Evolutionary conservation across 2,329 filamentous ascomycete species (phyloP).

Genomic region (Trichophaea hybrida): DNA sequence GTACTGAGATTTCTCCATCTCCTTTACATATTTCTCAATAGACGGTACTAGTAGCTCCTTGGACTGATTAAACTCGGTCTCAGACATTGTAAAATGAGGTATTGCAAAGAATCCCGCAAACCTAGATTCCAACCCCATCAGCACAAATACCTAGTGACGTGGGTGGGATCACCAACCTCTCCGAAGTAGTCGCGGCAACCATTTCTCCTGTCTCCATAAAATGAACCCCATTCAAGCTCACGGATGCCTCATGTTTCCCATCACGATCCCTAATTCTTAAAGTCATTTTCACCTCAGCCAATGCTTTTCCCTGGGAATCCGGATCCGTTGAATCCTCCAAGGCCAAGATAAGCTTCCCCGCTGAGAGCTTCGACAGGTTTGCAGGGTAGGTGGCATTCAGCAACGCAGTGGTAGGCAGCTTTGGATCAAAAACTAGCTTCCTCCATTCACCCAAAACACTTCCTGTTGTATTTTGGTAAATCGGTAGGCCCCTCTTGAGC

Average conservation of each 20-base stretch:
- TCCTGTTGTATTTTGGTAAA: slow-evolving; percentile 21
- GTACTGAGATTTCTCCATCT: slow-evolving; percentile 25
- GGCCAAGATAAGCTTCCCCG: slow-evolving; percentile 24
- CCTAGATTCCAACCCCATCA: slow-evolving; percentile 21
- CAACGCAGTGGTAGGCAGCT: slow-evolving; percentile 10
- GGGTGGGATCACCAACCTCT: slow-evolving; percentile 46
- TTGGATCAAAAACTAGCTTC: slow-evolving; percentile 5
- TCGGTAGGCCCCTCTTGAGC: neutral
- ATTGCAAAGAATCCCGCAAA: slow-evolving; percentile 78
- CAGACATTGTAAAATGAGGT: slow-evolving; percentile 57
- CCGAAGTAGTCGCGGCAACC: slow-evolving; percentile 74
- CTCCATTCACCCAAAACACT: slow-evolving; percentile 20
- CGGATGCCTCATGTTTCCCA: slow-evolving; percentile 36
- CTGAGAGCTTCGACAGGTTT: slow-evolving; percentile 22
- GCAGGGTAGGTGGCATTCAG: slow-evolving; percentile 24
- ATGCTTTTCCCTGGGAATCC: slow-evolving; percentile 10
- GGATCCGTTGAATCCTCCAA: slow-evolving; percentile 24
- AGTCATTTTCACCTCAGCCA: slow-evolving; percentile 23
- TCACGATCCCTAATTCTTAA: slow-evolving; percentile 25
- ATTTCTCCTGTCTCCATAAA: slow-evolving; percentile 68
- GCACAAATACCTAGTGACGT: neutral
- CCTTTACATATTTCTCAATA: slow-evolving; percentile 49
- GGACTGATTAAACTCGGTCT: slow-evolving; percentile 35
- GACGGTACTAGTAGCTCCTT: slow-evolving; percentile 58
- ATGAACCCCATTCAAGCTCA: slow-evolving; percentile 70